These are phyloP conservation scores for Neonectria coccinea DNA, from an alignment of 2,329 filamentous ascomycete species.

Conservation along the genomic window DNA sequence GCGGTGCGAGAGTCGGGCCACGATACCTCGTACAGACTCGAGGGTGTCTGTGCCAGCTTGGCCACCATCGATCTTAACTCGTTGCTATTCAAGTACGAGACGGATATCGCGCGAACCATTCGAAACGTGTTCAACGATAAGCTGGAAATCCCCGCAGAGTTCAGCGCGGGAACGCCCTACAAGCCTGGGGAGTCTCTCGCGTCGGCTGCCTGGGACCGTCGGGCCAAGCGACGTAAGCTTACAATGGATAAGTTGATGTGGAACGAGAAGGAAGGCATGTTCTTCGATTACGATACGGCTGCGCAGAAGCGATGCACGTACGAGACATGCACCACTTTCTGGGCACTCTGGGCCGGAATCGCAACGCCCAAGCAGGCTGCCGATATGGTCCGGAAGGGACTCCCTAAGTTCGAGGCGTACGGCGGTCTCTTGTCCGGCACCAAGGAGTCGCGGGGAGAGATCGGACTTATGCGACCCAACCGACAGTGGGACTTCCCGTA, in stretches of 20 bases:
- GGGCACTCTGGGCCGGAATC: slow-evolving; percentile 96
- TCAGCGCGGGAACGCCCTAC: slow-evolving; percentile 74
- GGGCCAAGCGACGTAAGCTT: slow-evolving; percentile 84
- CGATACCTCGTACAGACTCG: slow-evolving; percentile 94
- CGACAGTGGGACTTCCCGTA: slow-evolving; percentile 99
- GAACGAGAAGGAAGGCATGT: slow-evolving; percentile 94
- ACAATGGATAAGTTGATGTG: slow-evolving; percentile 94
- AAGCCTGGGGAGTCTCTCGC: slow-evolving; percentile 78
- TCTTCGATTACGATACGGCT: slow-evolving; percentile 94
- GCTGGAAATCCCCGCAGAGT: slow-evolving; percentile 84
- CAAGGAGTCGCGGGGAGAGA: slow-evolving; percentile 83
- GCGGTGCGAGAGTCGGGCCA: slow-evolving; percentile 97
- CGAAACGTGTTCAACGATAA: slow-evolving; percentile 85
- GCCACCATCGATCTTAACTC: slow-evolving; percentile 97
- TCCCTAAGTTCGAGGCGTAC: slow-evolving; percentile 88
- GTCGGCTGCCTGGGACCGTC: slow-evolving; percentile 90
- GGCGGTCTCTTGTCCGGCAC: slow-evolving; percentile 92
- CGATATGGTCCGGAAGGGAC: slow-evolving; percentile 80
- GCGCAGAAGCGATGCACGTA: slow-evolving; percentile 85
- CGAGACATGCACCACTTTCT: slow-evolving; percentile 94
- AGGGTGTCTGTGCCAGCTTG: slow-evolving; percentile 86
- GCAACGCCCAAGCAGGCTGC: slow-evolving; percentile 89
- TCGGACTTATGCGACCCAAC: slow-evolving; percentile 87
- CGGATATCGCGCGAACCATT: slow-evolving; percentile 89
- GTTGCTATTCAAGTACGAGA: slow-evolving; percentile 95